phyloP scores from a whole-genome alignment of 2,329 filamentous ascomycete species.

The Penicillium sp. region DNA sequence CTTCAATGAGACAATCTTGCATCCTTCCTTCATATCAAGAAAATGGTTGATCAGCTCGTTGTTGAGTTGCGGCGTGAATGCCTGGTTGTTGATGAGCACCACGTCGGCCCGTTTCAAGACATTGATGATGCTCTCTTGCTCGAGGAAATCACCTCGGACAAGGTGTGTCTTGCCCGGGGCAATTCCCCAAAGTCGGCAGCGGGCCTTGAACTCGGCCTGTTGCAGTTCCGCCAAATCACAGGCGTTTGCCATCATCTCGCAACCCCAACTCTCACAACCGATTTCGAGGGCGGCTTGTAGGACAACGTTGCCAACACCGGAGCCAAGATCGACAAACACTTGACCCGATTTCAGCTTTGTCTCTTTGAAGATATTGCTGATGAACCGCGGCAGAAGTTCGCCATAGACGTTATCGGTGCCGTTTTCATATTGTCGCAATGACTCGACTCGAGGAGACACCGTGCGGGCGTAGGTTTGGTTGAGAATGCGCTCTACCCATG shows the following conservation, averaged over 20 bases:
- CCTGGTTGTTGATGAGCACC: slow-evolving; percentile 97
- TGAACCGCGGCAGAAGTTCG: slow-evolving; percentile 82
- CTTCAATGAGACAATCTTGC: slow-evolving; percentile 87
- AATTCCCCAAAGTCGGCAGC: slow-evolving; percentile 88
- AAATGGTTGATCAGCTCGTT: slow-evolving; percentile 84
- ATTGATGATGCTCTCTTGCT: slow-evolving; percentile 68
- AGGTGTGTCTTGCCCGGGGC: slow-evolving; percentile 77
- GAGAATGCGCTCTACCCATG: slow-evolving; percentile 77
- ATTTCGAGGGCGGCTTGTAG: slow-evolving; percentile 91
- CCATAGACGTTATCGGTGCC: slow-evolving; percentile 94
- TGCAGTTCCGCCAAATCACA: slow-evolving; percentile 80
- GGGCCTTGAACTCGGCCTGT: slow-evolving; percentile 77
- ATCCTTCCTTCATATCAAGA: slow-evolving; percentile 86
- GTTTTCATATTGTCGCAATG: slow-evolving; percentile 81
- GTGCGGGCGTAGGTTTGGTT: slow-evolving; percentile 89
- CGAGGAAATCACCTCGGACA: slow-evolving; percentile 80
- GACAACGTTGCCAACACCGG: slow-evolving; percentile 93
- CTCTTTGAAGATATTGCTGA: slow-evolving; percentile 77
- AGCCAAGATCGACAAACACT: slow-evolving; percentile 92
- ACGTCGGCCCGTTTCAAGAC: slow-evolving; percentile 85
- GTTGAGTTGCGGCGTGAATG: slow-evolving; percentile 86
- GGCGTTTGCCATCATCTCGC: slow-evolving; percentile 92
- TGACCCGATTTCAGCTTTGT: slow-evolving; percentile 77
- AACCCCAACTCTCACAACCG: slow-evolving; percentile 93
- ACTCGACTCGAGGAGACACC: slow-evolving; percentile 84